Evolutionary conservation across 768 basidiomycete genomes (phyloP), one percentile per base, ranked within the genome.

Genomic region (Suillus cothurnatus): DNA sequence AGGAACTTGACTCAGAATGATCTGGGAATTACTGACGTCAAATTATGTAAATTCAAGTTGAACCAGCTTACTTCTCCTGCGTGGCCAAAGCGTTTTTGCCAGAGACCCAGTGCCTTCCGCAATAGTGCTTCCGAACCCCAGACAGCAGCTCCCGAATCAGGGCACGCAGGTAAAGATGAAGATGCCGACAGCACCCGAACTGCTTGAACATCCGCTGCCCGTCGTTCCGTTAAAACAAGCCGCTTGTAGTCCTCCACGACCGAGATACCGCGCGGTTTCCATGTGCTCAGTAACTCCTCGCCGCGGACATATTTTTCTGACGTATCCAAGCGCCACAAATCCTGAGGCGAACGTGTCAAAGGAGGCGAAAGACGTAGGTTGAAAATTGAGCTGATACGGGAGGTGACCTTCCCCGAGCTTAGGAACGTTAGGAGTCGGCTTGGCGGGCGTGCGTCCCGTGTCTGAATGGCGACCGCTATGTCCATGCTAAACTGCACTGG

Each of bases 281-380:
- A 99, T 23, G 82, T 76, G 7, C 85, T 88, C 34, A 99, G 82
- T 4, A 82, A 77, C 71, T 98, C 96, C 74, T 99, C 96, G 9
- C 97, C 97, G 53, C 90, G 85, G 0, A 99, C 95, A 77, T 96
- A 98, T 75, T 95, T 96, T 78, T 93, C 92, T 34, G 93, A 89
- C 1, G 97, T 98, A 79, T 99, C 95, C 61, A 99, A 81, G 47
- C 95, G 82, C 97, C 97, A 98, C 17, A 99, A 81, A 68, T 98
- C 95, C 73, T 88, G 88, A 2, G 94, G 86, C 1, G 92, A 95
- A 52, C 94, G 88, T 23, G 93, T 94, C 66, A 93, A 79, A 19
- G 93, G 91, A 15, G 97, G 95, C 3, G 88, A 87, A 38, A 99
- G 82, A 53, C 86, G 84, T 58, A 99, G 84, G 38, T 82, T 85